Evolutionary conservation across 1,284 basidiomycete genomes (phyloP), one percentile per base, ranked within the genome.

Genomic region (Cutaneotrichosporon arboriforme): DNA sequence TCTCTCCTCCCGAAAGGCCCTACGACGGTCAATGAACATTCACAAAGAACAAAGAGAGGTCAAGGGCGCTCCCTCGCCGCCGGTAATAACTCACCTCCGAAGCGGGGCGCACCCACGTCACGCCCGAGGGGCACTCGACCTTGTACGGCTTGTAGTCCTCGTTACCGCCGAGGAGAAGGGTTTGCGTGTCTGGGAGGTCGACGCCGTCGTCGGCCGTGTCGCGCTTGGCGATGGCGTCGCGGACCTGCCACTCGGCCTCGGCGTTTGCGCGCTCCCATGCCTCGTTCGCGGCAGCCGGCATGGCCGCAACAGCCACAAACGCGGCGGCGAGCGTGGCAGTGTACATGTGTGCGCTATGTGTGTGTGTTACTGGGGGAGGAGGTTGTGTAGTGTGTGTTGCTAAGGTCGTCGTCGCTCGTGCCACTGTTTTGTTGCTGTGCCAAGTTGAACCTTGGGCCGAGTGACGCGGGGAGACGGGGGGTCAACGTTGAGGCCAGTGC

Each of bases 41-140:
- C n/a, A n/a, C n/a, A n/a, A n/a, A n/a, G n/a, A n/a, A 39, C n/a
- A 39, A 31, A 13, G 2, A 9, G 10, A 9, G 37, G 4, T 47
- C 22, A 21, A 15, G 44, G 18, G 35, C 8, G 18, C 5, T 4
- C 26, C 26, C 7, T 10, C 26, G 26, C 26, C 26, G 26, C 26
- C 26, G 10, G 10, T 5, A n/a, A 13, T 2, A 54, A 61, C 69
- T 60, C 51, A 72, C 68, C n/a, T 59, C 57, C 20, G 56, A 62
- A n/a, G 70, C 60, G 1, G 54, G 46, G 49, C 75, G 61, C 36
- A 74, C 62, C 69, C 68, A 75, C 3, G 64, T 70, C 20, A 58
- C 41, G 38, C 20, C 34, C 8, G 57, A 56, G 0, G 72, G 73
- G 56, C 75, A 75, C 8, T 63, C 56, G 18, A 72, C 65, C 23